Evolutionary conservation across 495 filamentous ascomycete genomes (phyloP).

Genomic region (Delitschia confertaspora): DNA sequence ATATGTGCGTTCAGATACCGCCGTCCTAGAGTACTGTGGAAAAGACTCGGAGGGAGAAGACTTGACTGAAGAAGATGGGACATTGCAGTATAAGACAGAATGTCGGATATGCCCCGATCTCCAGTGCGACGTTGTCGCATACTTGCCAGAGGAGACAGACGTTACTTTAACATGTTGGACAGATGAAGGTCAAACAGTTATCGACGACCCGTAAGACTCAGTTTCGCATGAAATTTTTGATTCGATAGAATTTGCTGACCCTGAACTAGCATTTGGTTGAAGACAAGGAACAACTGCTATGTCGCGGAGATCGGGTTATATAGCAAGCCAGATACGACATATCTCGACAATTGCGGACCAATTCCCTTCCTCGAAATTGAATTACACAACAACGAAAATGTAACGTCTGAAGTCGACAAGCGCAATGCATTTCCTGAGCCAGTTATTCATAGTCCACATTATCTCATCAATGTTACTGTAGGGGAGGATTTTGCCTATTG

Average conservation of each 20-base stretch:
- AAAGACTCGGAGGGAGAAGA: conserved; percentile 11
- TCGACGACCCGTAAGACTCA: conserved; percentile 19
- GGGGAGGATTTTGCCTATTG: conserved; percentile 19
- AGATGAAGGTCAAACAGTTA: conserved; percentile 10
- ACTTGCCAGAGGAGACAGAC: conserved; percentile 18
- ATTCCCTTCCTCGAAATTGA: conserved; percentile 19
- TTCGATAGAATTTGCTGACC: not conserved
- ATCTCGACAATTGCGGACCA: conserved; percentile 24
- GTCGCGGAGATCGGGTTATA: conserved; percentile 17
- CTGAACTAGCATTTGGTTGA: conserved; percentile 16
- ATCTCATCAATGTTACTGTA: conserved; percentile 26
- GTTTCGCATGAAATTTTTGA: not conserved
- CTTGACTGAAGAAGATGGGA: conserved; percentile 16
- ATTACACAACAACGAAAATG: conserved; percentile 18
- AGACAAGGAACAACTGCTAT: conserved; percentile 27
- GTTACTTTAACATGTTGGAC: conserved; percentile 26
- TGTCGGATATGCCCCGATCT: conserved; percentile 16
- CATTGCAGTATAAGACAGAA: conserved; percentile 18
- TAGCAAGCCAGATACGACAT: conserved; percentile 9
- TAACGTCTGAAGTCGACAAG: conserved; percentile 13
- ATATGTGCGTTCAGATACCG: conserved; percentile 5
- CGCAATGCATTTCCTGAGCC: conserved; percentile 1
- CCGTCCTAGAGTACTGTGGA: conserved; percentile 20
- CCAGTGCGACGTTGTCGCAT: conserved; percentile 12
- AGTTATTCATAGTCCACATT: conserved; percentile 2